These are phyloP conservation scores for Globisporangium spiculum DNA, from an alignment of 352 stramenopile genomes.

Conservation along the genomic window DNA sequence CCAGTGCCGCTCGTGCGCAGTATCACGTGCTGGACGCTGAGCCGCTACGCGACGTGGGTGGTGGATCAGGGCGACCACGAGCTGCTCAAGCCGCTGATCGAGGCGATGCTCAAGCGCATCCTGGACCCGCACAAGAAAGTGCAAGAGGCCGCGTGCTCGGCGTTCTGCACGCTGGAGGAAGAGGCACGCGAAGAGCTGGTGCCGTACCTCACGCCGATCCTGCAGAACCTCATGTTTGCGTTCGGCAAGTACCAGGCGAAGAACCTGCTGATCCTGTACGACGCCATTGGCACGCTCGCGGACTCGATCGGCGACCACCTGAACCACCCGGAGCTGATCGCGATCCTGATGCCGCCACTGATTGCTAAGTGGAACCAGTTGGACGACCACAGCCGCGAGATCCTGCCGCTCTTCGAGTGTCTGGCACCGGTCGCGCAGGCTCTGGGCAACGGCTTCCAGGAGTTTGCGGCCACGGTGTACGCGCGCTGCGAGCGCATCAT, in stretches of 20 bases:
- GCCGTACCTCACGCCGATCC: constrained; percentile 91
- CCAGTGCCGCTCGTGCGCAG: constrained; percentile 88
- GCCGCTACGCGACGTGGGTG: constrained; percentile 90
- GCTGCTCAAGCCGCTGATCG: constrained; percentile 69
- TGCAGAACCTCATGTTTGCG: constrained; percentile 90
- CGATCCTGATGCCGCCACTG: constrained; percentile 92
- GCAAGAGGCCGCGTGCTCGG: constrained; percentile 93
- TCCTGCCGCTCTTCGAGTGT: constrained; percentile 89
- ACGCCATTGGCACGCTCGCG: constrained; percentile 94
- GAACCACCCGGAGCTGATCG: constrained; percentile 90
- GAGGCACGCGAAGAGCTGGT: constrained; percentile 90
- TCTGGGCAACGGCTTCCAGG: constrained; percentile 84
- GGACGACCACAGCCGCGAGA: constrained; percentile 74
- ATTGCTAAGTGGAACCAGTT: constrained; percentile 91
- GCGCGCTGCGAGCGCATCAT: constrained; percentile 79
- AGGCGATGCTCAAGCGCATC: constrained; percentile 88
- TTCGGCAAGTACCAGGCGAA: constrained; percentile 94
- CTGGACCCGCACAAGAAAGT: constrained; percentile 94
- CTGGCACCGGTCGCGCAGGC: constrained; percentile 83
- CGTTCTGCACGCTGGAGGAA: constrained; percentile 94
- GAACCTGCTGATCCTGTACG: constrained; percentile 95
- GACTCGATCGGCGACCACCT: constrained; percentile 92
- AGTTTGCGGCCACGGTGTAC: constrained; percentile 84
- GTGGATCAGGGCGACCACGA: constrained; percentile 91
- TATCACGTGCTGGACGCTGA: constrained; percentile 95